Conservation (phyloP, 2,329 filamentous ascomycete species). For the Furcasterigmium furcatum region DNA sequence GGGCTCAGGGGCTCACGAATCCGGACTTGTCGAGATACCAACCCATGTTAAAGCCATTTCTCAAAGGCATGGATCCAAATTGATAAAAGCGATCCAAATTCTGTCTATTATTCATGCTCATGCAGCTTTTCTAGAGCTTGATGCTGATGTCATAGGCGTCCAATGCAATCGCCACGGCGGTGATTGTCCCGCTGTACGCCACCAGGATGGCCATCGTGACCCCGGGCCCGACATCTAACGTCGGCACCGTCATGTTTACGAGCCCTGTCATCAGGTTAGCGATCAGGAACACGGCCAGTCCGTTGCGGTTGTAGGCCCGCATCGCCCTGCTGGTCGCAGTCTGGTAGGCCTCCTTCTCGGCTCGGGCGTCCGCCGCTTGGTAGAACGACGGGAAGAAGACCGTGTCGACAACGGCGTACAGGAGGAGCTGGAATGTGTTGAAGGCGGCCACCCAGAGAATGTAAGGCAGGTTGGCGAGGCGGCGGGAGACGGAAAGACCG, state of each 20-base stretch:
- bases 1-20: no score
- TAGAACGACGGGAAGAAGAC: conserved; percentile 73
- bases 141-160: conserved; percentile 67
- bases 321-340: conserved; percentile 79
- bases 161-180: conserved; percentile 63
- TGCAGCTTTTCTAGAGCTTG: conserved; percentile 43
- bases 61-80: no score
- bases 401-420: conserved; percentile 76
- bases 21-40: no score
- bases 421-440: conserved; percentile 78
- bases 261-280: conserved; percentile 88
- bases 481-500: conserved; percentile 75
- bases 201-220: conserved; percentile 72
- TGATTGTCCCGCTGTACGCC: conserved; percentile 66
- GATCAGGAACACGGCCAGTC: conserved; percentile 77
- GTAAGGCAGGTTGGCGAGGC: conserved; percentile 90
- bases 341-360: conserved; percentile 62
- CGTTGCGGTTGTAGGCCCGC: conserved; percentile 83
- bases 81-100: no score
- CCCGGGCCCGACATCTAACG: conserved; percentile 65
- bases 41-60: no score
- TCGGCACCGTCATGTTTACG: conserved; percentile 84
- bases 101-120: no score
- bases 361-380: conserved; percentile 47
- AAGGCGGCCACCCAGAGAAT: conserved; percentile 90